Percentiles rank a stretch among this genome's conserved stretches.
Evolutionary conservation across 73 alveolate genomes (phyloP).

Genomic region (Breviolum minutum): DNA sequence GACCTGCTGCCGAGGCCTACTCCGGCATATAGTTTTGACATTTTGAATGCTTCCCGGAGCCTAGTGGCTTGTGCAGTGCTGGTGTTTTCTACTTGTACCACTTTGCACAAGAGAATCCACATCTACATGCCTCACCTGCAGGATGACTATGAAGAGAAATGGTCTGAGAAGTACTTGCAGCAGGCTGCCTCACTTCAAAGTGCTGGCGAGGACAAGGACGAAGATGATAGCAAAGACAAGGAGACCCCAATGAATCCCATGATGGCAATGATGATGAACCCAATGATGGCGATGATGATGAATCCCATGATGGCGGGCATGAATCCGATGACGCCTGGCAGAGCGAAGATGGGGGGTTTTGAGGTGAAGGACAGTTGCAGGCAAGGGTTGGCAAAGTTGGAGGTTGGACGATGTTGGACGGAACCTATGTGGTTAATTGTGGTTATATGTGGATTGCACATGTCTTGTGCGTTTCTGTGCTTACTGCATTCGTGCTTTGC

Average conservation of each 20-base stretch:
- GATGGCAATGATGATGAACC: slow-evolving; percentile 94
- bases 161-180: slow-evolving; percentile 89
- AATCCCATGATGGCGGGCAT: slow-evolving; percentile 63
- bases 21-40: neutral
- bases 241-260: slow-evolving; percentile 77
- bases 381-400: no score
- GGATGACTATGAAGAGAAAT: slow-evolving; percentile 89
- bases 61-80: no score
- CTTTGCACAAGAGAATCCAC: neutral
- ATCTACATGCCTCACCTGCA: neutral
- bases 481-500: no score
- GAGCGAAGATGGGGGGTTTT: no score
- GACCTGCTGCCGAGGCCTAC: slow-evolving; percentile 32
- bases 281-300: slow-evolving; percentile 67
- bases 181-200: slow-evolving; percentile 87
- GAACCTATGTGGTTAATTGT: no score
- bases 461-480: neutral
- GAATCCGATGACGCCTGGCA: slow-evolving; percentile 56
- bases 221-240: slow-evolving; percentile 67
- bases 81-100: neutral
- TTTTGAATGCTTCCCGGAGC: neutral
- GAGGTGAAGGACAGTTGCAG: no score
- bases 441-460: no score
- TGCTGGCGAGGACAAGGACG: slow-evolving; percentile 40
- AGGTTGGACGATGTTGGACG: no score